phyloP scores from a whole-genome alignment of 352 stramenopile species.

The Pythium coloratum region DNA sequence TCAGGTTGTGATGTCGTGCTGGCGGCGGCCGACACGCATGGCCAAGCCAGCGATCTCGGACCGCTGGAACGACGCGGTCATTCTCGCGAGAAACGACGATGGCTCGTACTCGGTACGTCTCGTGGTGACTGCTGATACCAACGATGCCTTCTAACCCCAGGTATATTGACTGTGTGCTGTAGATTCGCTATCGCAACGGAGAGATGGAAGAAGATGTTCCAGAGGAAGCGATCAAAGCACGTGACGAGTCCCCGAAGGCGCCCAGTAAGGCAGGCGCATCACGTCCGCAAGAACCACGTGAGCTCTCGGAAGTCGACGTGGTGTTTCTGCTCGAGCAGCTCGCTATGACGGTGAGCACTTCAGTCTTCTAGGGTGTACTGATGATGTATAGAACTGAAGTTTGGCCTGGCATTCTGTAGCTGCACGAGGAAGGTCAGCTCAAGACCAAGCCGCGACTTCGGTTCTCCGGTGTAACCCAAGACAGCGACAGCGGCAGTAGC shows the following conservation, averaged over 20 bases:
- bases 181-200: constrained; percentile 57
- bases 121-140: not conserved
- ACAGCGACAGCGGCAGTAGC: not conserved
- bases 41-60: constrained; percentile 5
- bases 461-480: not conserved
- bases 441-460: constrained; percentile 47
- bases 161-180: not conserved
- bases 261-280: not conserved
- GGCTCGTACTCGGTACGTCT: constrained; percentile 10
- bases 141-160: too few species aligned
- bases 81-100: constrained; percentile 12
- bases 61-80: constrained; percentile 17
- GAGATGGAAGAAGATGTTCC: constrained; percentile 59
- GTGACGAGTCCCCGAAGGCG: not conserved
- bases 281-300: constrained; percentile 1
- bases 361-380: not conserved
- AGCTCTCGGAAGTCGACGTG: constrained; percentile 28
- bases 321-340: constrained; percentile 68
- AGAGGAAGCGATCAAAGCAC: constrained; percentile 30
- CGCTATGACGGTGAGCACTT: constrained; percentile 50
- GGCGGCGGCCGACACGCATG: constrained; percentile 12
- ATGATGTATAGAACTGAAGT: not conserved
- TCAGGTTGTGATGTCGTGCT: constrained; percentile 18
- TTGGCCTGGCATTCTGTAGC: constrained; percentile 22
- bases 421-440: constrained; percentile 56